phyloP scores from a whole-genome alignment of 257 asterid species.

The Scutellaria galericulata region DNA sequence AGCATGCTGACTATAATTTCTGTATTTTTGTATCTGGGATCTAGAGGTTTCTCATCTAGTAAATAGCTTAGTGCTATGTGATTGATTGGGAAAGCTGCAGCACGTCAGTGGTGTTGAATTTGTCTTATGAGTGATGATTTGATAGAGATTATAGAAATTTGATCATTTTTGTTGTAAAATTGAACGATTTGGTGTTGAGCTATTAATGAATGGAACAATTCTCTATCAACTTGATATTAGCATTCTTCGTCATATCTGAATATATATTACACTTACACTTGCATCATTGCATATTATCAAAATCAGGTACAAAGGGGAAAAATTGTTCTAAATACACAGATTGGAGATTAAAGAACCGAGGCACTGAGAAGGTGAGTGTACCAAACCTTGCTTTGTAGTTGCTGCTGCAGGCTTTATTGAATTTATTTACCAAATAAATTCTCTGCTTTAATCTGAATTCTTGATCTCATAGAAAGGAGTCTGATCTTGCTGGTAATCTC shows the following conservation, averaged over 20 bases:
- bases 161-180: too few species aligned
- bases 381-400: slow-evolving; percentile 18
- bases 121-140: too few species aligned
- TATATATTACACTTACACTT: slow-evolving; percentile 23
- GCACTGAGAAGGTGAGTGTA: slow-evolving; percentile 27
- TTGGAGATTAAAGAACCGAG: slow-evolving; percentile 13
- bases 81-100: not conserved
- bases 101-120: not conserved
- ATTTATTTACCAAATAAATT: slow-evolving; percentile 40
- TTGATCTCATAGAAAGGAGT: slow-evolving; percentile 63
- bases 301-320: slow-evolving; percentile 22
- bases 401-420: slow-evolving; percentile 41
- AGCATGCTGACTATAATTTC: slow-evolving; percentile 64
- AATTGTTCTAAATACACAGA: slow-evolving; percentile 34
- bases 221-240: not conserved
- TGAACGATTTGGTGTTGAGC: not conserved
- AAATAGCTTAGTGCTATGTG: slow-evolving; percentile 20
- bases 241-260: slow-evolving; percentile 17
- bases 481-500: slow-evolving; percentile 84
- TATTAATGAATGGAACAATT: not conserved
- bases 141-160: too few species aligned
- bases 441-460: slow-evolving; percentile 37
- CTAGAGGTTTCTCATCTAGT: slow-evolving; percentile 27
- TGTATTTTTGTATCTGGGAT: slow-evolving; percentile 48
- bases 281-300: slow-evolving; percentile 31